phyloP scores from a whole-genome alignment of 2,329 filamentous ascomycete species.

The Fusarium hainanense region DNA sequence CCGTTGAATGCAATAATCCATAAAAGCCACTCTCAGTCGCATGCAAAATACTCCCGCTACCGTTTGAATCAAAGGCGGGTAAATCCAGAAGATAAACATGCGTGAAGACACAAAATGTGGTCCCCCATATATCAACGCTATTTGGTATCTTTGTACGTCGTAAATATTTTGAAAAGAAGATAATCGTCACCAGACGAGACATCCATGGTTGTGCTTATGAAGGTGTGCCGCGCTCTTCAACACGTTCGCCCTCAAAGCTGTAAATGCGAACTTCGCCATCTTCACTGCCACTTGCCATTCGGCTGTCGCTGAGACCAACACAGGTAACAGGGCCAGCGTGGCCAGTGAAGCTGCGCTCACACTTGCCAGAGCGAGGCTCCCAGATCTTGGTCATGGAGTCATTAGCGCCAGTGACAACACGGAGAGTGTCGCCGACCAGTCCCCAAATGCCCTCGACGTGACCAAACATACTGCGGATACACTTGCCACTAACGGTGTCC shows the following conservation, averaged over 20 bases:
- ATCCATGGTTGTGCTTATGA: slow-evolving; percentile 50
- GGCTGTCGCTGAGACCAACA: slow-evolving; percentile 87
- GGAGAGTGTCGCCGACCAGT: slow-evolving; percentile 85
- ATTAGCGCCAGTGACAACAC: slow-evolving; percentile 89
- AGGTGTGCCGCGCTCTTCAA: slow-evolving; percentile 63
- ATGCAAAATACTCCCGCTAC: slow-evolving; percentile 28
- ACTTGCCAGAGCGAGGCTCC: slow-evolving; percentile 91
- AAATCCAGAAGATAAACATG: slow-evolving; percentile 4
- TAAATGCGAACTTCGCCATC: slow-evolving; percentile 92
- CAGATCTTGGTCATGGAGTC: slow-evolving; percentile 95
- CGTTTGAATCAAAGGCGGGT: background rate
- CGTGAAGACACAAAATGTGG: background rate
- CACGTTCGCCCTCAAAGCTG: slow-evolving; percentile 71
- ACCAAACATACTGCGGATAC: slow-evolving; percentile 92
- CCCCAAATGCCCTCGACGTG: slow-evolving; percentile 98
- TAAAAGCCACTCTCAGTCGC: background rate
- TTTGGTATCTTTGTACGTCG: slow-evolving; percentile 16
- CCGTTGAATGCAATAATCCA: slow-evolving; percentile 16
- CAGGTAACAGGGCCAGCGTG: slow-evolving; percentile 94
- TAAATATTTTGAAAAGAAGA: slow-evolving; percentile 2
- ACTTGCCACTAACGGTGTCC: slow-evolving; percentile 85
- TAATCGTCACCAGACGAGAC: background rate
- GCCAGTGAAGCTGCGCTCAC: slow-evolving; percentile 90
- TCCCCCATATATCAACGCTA: background rate
- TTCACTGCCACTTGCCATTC: slow-evolving; percentile 91